A percentile compares a stretch with the other conserved stretches of the same genome.
These are phyloP conservation scores for Fusarium siculi DNA, from an alignment of 2,329 filamentous ascomycete genomes.

Conservation along the genomic window DNA sequence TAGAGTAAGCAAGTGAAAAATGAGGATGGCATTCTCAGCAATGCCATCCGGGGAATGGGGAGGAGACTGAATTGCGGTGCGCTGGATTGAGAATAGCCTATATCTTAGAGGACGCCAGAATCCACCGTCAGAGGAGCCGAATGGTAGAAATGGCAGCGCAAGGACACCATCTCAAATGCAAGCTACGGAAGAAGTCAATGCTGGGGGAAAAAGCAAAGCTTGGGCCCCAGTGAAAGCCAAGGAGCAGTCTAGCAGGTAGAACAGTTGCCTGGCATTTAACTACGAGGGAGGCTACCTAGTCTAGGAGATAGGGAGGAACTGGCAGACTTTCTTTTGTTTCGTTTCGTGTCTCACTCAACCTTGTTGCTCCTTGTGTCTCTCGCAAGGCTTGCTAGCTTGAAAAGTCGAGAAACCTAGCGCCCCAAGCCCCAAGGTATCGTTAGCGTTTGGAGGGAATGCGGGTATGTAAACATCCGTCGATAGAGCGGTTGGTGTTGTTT, in stretches of 20 bases:
- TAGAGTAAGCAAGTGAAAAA: neutral
- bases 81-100: constrained; percentile 26
- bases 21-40: constrained; percentile 26
- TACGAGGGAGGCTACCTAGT: neutral
- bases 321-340: constrained; percentile 21
- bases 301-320: neutral
- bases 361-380: constrained; percentile 18
- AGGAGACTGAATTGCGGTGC: constrained; percentile 18
- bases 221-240: neutral
- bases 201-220: constrained; percentile 3
- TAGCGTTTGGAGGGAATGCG: constrained; percentile 32
- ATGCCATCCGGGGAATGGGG: constrained; percentile 20
- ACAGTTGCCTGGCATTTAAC: neutral
- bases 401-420: neutral
- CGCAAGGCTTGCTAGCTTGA: constrained; percentile 33
- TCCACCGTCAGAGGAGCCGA: neutral
- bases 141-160: neutral
- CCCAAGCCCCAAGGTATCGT: neutral
- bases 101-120: constrained; percentile 4
- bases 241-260: neutral
- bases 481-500: constrained; percentile 3
- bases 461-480: constrained; percentile 19
- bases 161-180: constrained; percentile 12
- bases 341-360: constrained; percentile 30
- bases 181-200: constrained; percentile 2